Percentiles rank a stretch among this genome's conserved stretches.
Conservation (phyloP, 1,139 yeast species). For the Saccharomycopsis hybrid region DNA sequence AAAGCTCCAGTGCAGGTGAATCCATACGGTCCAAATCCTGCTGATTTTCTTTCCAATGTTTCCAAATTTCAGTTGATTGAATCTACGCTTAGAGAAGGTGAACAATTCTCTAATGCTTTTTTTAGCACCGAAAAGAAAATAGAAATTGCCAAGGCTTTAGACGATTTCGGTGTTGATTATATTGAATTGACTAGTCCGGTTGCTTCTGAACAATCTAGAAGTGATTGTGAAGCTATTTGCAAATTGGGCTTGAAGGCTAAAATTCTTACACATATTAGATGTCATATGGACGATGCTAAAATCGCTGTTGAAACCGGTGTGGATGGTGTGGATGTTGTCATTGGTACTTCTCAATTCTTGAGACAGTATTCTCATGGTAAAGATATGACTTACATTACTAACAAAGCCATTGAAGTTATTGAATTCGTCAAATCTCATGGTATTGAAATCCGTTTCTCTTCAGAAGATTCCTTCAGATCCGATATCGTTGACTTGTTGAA, state of each 20-base stretch:
- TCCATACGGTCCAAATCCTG: conserved; percentile 95
- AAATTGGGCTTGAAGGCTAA: conserved; percentile 94
- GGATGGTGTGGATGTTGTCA: conserved; percentile 97
- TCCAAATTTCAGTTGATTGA: conserved; percentile 87
- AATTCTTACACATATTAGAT: conserved; percentile 85
- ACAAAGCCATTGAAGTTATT: conserved; percentile 92
- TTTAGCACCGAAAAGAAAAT: conserved; percentile 93
- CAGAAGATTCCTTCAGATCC: conserved; percentile 96
- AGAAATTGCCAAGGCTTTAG: conserved; percentile 95
- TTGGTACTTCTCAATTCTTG: conserved; percentile 93
- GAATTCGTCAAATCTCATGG: conserved; percentile 97
- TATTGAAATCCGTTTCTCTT: conserved; percentile 92
- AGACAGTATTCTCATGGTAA: conserved; percentile 96
- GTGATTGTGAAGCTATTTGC: conserved; percentile 96
- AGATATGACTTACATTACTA: conserved; percentile 97
- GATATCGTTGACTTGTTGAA: conserved; percentile 92
- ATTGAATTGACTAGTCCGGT: conserved; percentile 97
- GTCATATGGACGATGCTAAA: conserved; percentile 98
- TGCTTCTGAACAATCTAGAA: conserved; percentile 89
- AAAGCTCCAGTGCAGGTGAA: conserved; percentile 35
- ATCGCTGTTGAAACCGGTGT: conserved; percentile 98
- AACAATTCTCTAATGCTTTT: conserved; percentile 96
- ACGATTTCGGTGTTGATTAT: conserved; percentile 97
- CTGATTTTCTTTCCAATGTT: conserved; percentile 87
- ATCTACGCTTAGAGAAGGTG: conserved; percentile 96